These are phyloP conservation scores for Coniochaeta sp. DNA, from an alignment of 2,329 filamentous ascomycete species.

Conservation along the genomic window DNA sequence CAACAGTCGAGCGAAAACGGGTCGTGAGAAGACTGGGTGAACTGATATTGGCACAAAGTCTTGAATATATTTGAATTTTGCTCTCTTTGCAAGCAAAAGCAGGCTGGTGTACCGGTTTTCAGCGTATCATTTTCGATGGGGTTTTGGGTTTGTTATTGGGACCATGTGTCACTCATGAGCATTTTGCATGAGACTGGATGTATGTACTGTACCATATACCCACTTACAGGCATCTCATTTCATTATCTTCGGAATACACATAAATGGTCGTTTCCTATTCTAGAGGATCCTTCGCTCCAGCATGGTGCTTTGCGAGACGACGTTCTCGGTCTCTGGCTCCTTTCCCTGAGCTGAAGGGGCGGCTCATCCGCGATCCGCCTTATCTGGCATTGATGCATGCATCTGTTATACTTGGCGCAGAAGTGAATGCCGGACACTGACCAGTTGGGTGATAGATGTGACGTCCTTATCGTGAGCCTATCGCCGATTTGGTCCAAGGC, in stretches of 20 bases:
- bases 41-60: not conserved
- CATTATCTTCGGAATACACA: not conserved
- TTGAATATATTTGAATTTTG: not conserved
- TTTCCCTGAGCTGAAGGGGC: not conserved
- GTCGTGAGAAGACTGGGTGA: not conserved
- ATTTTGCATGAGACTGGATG: not conserved
- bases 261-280: not conserved
- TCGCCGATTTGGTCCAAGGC: not conserved
- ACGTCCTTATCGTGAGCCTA: not conserved
- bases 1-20: not conserved
- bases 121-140: not conserved
- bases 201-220: slow-evolving; percentile 1
- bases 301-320: not conserved
- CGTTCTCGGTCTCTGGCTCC: not conserved
- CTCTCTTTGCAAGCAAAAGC: not conserved
- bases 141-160: not conserved
- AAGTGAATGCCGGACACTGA: not conserved
- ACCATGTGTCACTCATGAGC: not conserved
- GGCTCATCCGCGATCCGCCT: not conserved
- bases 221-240: not conserved
- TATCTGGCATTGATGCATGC: not conserved
- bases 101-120: not conserved
- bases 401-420: not conserved
- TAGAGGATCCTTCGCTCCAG: not conserved
- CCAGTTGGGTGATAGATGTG: not conserved